These are phyloP conservation scores for Peronospora destructor DNA, from an alignment of 352 stramenopile species.

Conservation along the genomic window DNA sequence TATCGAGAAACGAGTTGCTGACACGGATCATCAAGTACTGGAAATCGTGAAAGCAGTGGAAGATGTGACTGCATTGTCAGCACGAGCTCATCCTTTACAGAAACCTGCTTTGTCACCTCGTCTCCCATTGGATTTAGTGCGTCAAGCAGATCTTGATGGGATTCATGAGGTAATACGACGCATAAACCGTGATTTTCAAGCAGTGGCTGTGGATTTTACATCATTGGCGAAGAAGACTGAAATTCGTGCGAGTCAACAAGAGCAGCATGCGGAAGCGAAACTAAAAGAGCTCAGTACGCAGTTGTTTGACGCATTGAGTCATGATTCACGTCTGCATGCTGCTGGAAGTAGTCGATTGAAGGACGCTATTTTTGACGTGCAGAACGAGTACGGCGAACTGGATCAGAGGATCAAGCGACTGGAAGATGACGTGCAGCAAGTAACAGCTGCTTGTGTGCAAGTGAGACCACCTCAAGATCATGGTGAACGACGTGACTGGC, in stretches of 20 bases:
- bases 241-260: slow-evolving; percentile 14
- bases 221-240: slow-evolving; percentile 26
- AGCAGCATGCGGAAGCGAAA: slow-evolving; percentile 25
- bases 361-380: slow-evolving; percentile 41
- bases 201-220: slow-evolving; percentile 30
- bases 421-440: slow-evolving; percentile 26
- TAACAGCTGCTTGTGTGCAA: slow-evolving; percentile 1
- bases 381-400: slow-evolving; percentile 29
- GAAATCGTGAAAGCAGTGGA: slow-evolving; percentile 9
- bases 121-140: slow-evolving; percentile 16
- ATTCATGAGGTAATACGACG: slow-evolving; percentile 24
- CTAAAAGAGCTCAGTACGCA: slow-evolving; percentile 32
- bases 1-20: slow-evolving; percentile 9
- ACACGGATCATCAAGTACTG: slow-evolving; percentile 5
- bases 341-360: slow-evolving; percentile 43
- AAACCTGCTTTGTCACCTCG: not conserved
- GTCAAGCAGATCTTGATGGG: slow-evolving; percentile 8
- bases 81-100: not conserved
- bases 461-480: slow-evolving; percentile 14
- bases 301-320: slow-evolving; percentile 36
- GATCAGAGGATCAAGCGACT: slow-evolving; percentile 22
- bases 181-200: slow-evolving; percentile 22
- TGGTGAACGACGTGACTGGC: slow-evolving; percentile 5
- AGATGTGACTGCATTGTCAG: not conserved
- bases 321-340: slow-evolving; percentile 37